These are phyloP conservation scores for Nicotiana paniculata DNA, from an alignment of 257 asterid species.

Conservation along the genomic window DNA sequence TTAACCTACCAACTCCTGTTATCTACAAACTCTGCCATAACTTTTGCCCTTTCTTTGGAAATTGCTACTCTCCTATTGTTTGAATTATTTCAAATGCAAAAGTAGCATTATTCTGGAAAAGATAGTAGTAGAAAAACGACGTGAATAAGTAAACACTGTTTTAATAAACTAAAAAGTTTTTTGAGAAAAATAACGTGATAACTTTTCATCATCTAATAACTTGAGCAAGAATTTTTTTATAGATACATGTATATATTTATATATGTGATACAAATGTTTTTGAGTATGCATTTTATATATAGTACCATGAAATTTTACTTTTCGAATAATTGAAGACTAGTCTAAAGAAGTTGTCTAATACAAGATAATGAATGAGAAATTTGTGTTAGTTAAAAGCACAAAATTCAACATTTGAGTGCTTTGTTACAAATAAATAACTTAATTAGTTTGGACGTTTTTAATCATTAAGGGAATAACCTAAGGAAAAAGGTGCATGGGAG, in stretches of 20 bases:
- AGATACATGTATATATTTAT: too few species aligned
- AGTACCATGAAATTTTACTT: too few species aligned
- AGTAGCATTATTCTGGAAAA: too few species aligned
- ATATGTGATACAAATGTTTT: too few species aligned
- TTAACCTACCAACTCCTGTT: conserved; percentile 29
- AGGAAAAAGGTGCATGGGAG: conserved; percentile 7
- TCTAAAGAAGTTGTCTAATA: neutral
- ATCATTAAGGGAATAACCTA: conserved; percentile 5
- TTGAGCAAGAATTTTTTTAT: too few species aligned
- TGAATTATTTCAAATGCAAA: neutral
- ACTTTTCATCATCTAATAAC: too few species aligned
- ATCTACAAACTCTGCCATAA: conserved; percentile 24
- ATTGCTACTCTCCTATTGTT: neutral
- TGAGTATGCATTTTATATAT: too few species aligned
- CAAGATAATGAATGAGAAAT: neutral
- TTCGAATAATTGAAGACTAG: too few species aligned
- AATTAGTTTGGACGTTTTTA: conserved; percentile 7
- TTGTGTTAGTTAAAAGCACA: neutral
- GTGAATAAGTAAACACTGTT: too few species aligned
- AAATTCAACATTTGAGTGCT: conserved; percentile 6
- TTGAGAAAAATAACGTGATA: too few species aligned
- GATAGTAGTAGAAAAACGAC: too few species aligned
- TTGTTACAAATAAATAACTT: neutral
- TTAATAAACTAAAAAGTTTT: too few species aligned
- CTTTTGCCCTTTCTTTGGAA: conserved; percentile 15